Evolutionary conservation across 1,139 yeast species (phyloP), one percentile per base, ranked within the genome.

Genomic region (Sugiyamaella xylanicola): DNA sequence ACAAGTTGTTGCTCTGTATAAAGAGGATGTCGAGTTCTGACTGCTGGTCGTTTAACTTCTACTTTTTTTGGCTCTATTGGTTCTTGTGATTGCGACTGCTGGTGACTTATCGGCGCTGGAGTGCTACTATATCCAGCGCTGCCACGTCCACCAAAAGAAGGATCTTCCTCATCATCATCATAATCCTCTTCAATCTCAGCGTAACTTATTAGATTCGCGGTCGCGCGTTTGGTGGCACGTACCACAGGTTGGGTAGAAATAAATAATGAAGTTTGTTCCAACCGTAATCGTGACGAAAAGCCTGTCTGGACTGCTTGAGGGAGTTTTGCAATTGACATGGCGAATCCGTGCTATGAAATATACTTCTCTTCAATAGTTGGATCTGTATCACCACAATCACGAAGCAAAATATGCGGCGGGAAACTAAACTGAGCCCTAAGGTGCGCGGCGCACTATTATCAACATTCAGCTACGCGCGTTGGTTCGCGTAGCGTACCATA

Each of bases 231-330:
- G 37, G 91, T 87, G 41, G 87, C 80, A 61, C 97, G 80, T 5
- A 90, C 83, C 2, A 86, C 84, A 2, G 92, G 90, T 3, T 87
- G 86, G n/a, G 74, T 67, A 2, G 90, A 81, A 49, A 86, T 79
- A 59, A 86, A 81, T 44, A 91, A 74, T 13, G 92, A 86, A 9
- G 84, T 84, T 63, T 84, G 85, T 53, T 82, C 86, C 58, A 84
- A 80, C 51, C 83, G 77, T 35, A 87, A 75, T 60, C 95, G 77
- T 53, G 87, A 81, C 45, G 84, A 77, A 60, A 86, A 80, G 35
- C 90, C 87, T 0, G 93, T 83, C 17, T 87, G 77, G 56, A 85
- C 76, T 0, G 91, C 95, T 73, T 89, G 96, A 1, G 95, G 93
- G 41, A 79, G 74, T 51, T 57, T 56, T 20, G 60, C 57, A 41